Evolutionary conservation across 352 stramenopile species (phyloP).

Genomic region (Pythium apleroticum): DNA sequence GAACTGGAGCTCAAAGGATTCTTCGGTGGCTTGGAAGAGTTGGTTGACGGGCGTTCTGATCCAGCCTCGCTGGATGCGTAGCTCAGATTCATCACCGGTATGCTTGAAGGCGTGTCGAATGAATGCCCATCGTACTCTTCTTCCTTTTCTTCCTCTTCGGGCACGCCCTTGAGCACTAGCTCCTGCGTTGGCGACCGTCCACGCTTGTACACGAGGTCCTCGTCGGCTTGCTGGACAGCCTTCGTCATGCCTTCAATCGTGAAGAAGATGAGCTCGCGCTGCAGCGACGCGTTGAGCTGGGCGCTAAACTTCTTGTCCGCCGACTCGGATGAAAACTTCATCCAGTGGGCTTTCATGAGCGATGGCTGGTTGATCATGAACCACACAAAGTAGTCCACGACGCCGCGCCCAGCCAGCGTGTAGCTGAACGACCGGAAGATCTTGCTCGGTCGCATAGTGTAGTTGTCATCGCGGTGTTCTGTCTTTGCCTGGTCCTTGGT

Average conservation of each 20-base stretch:
- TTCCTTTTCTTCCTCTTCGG: constrained; percentile 20
- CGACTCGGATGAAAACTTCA: constrained; percentile 73
- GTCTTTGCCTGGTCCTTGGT: no score
- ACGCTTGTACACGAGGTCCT: constrained; percentile 48
- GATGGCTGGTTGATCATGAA: constrained; percentile 83
- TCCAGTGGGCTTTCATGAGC: constrained; percentile 58
- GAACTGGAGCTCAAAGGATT: not conserved
- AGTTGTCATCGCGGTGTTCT: no score
- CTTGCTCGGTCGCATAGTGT: constrained; percentile 40
- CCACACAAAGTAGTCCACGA: constrained; percentile 83
- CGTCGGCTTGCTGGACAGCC: constrained; percentile 67
- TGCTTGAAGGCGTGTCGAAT: constrained; percentile 14
- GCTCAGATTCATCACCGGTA: constrained; percentile 21
- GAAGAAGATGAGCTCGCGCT: constrained; percentile 89
- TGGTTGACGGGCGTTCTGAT: not conserved
- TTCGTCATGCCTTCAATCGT: constrained; percentile 88
- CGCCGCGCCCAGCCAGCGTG: constrained; percentile 57
- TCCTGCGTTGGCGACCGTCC: constrained; percentile 54
- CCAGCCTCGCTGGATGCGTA: not conserved
- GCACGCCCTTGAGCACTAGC: constrained; percentile 28
- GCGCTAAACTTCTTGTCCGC: constrained; percentile 82
- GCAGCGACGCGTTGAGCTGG: constrained; percentile 85
- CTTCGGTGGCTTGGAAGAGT: not conserved
- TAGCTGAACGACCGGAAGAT: constrained; percentile 75
- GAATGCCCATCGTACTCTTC: constrained; percentile 10